Evolutionary conservation across 371 early-diverging fungal species (phyloP), one percentile per base, ranked within the genome.

Genomic region (Zychaea mexicana): DNA sequence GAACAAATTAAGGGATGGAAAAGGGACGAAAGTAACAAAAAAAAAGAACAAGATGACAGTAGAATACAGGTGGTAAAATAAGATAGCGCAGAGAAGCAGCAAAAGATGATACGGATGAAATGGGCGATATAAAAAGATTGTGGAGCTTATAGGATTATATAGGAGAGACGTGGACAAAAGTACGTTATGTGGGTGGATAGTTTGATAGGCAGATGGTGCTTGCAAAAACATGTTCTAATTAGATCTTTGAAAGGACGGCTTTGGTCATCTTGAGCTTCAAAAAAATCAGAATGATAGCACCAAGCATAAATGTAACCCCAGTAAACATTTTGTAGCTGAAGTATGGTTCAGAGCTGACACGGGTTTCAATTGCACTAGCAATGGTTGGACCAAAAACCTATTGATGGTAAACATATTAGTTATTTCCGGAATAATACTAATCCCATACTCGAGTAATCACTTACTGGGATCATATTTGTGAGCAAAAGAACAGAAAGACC

Each of bases 251-350:
- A 30, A 63, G 28, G 19, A 57, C 9, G 8, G 52, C 33, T 55
- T 46, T 56, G 19, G 57, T 56, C 55, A 56, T 63, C 28, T 56
- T 55, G 26, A 57, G 24, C 26, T 56, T 56, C 24, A 56, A 45
- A 7, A 55, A 55, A 56, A 63, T 30, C 19, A 58, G 45, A 27
- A 58, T 58, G 28, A 66, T 2, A 12, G 68, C 66, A 21, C 78
- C 73, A 19, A 52, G 15, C 2, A 78, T 15, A 55, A 72, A 78
- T 7, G 71, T 60, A 13, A 47, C 47, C n/a, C 73, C 78, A 15
- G 78, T 75, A 61, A 78, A 78, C 15, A 74, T 61, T 21, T 74
- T 78, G 60, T 78, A 78, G 22, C 64, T 70, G 17, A 64, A 61
- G 32, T 58, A 78, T 8, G 78, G 73, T 8, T 59, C 30, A 6